Conservation (phyloP, 1,284 basidiomycete species). For the Wallemia ichthyophaga region DNA sequence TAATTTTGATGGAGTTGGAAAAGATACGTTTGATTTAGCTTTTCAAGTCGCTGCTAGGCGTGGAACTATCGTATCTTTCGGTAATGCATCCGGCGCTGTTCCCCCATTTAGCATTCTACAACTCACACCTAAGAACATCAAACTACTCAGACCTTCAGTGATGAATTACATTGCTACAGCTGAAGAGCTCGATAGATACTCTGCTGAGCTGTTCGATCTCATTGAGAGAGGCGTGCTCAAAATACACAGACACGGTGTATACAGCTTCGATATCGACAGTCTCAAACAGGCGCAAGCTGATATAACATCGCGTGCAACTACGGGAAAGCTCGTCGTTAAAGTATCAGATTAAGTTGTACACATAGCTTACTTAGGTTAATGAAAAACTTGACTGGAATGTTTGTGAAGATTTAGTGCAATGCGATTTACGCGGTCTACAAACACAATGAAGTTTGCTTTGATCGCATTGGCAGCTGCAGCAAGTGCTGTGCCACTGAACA, state of each 20-base stretch:
- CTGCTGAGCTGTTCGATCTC: slow-evolving; percentile 32
- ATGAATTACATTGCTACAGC: slow-evolving; percentile 32
- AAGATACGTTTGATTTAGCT: slow-evolving; percentile 61
- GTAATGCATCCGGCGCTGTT: slow-evolving; percentile 62
- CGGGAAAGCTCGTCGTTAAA: slow-evolving; percentile 33
- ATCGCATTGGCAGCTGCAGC: neutral
- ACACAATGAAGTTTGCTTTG: neutral
- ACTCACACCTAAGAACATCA: slow-evolving; percentile 53
- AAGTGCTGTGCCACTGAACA: neutral
- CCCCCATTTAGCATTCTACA: slow-evolving; percentile 40
- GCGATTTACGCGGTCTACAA: neutral
- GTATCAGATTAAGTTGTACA: neutral
- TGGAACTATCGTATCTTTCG: slow-evolving; percentile 59
- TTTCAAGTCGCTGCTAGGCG: slow-evolving; percentile 51
- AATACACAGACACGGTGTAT: slow-evolving; percentile 41
- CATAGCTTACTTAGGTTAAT: neutral
- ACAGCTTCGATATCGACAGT: slow-evolving; percentile 54
- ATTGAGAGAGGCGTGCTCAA: slow-evolving; percentile 32
- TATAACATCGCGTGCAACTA: slow-evolving; percentile 41
- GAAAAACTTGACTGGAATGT: neutral
- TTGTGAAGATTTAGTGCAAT: neutral
- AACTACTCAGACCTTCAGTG: slow-evolving; percentile 33
- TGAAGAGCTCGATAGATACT: slow-evolving; percentile 37
- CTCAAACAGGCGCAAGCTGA: slow-evolving; percentile 47
- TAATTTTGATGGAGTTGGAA: slow-evolving; percentile 79